phyloP scores from a whole-genome alignment of 495 filamentous ascomycete species.

The Thozetella sp. region DNA sequence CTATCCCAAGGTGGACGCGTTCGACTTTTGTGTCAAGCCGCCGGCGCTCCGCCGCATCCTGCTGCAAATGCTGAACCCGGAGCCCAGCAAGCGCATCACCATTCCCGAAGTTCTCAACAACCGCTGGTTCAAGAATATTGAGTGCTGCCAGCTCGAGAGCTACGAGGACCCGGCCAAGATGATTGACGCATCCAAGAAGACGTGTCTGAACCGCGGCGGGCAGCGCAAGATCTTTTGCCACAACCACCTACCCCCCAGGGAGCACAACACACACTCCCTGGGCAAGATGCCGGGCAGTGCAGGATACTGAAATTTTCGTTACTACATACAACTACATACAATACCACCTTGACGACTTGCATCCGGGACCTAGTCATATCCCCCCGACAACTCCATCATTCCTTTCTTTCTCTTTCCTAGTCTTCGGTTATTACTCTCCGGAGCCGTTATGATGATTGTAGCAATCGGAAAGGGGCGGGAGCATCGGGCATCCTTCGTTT shows the following conservation, averaged over 20 bases:
- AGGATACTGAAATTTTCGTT: conserved; percentile 36
- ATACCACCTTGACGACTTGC: no score
- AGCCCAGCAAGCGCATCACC: conserved; percentile 65
- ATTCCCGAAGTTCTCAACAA: conserved; percentile 63
- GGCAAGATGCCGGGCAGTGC: conserved; percentile 49
- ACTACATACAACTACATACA: no score
- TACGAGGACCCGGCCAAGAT: conserved; percentile 52
- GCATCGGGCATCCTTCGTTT: background rate
- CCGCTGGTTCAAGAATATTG: conserved; percentile 65
- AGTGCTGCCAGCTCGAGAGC: conserved; percentile 70
- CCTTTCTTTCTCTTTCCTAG: no score
- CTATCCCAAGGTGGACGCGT: conserved; percentile 52
- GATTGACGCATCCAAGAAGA: conserved; percentile 56
- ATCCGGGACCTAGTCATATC: no score
- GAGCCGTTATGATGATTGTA: background rate
- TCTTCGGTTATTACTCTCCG: no score
- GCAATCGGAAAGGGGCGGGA: no score
- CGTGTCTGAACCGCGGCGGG: conserved; percentile 35
- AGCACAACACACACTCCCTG: conserved; percentile 35
- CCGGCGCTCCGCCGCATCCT: conserved; percentile 62
- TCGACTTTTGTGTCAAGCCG: conserved; percentile 52
- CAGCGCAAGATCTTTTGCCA: conserved; percentile 48
- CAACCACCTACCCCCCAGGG: conserved; percentile 46
- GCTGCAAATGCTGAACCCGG: conserved; percentile 75
- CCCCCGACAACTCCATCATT: no score